Conservation (phyloP, 176 grass and related monocot genomes). For the Eragrostis nindensis region DNA sequence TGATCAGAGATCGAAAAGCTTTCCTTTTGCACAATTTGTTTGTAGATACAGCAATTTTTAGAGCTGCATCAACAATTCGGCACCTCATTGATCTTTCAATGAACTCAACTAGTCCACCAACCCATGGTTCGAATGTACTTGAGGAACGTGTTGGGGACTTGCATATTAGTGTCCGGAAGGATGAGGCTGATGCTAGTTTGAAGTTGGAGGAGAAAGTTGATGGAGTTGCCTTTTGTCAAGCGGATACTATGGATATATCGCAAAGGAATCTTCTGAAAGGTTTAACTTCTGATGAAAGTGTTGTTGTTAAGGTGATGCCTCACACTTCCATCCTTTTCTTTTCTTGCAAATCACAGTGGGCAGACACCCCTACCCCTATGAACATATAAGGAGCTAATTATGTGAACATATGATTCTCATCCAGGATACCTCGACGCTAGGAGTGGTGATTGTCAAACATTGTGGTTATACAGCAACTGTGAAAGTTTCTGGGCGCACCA, state of each 20-base stretch:
- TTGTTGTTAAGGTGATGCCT: slow-evolving; percentile 68
- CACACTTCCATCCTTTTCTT: slow-evolving; percentile 21
- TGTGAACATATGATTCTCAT: slow-evolving; percentile 27
- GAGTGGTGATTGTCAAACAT: slow-evolving; percentile 94
- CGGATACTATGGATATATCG: slow-evolving; percentile 57
- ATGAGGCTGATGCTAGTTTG: slow-evolving; percentile 66
- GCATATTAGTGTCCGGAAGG: slow-evolving; percentile 73
- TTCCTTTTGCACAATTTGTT: slow-evolving; percentile 93
- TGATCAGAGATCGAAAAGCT: slow-evolving; percentile 92
- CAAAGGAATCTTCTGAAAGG: slow-evolving; percentile 96
- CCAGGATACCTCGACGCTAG: slow-evolving; percentile 76
- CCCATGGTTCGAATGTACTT: slow-evolving; percentile 50
- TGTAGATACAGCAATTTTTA: slow-evolving; percentile 91
- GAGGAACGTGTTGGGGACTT: slow-evolving; percentile 80
- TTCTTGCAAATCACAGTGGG: background rate
- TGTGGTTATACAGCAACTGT: slow-evolving; percentile 91
- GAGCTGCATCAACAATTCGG: slow-evolving; percentile 65
- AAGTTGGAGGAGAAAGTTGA: slow-evolving; percentile 82
- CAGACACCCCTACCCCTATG: background rate
- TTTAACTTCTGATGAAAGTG: slow-evolving; percentile 86
- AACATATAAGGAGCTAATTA: slow-evolving; percentile 10
- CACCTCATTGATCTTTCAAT: slow-evolving; percentile 44
- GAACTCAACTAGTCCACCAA: slow-evolving; percentile 26
- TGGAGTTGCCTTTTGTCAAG: slow-evolving; percentile 51
- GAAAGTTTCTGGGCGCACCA: slow-evolving; percentile 58